Evolutionary conservation across 2,329 filamentous ascomycete species (phyloP), one percentile per base, ranked within the genome.

Genomic region (Colletotrichum higginsianum): DNA sequence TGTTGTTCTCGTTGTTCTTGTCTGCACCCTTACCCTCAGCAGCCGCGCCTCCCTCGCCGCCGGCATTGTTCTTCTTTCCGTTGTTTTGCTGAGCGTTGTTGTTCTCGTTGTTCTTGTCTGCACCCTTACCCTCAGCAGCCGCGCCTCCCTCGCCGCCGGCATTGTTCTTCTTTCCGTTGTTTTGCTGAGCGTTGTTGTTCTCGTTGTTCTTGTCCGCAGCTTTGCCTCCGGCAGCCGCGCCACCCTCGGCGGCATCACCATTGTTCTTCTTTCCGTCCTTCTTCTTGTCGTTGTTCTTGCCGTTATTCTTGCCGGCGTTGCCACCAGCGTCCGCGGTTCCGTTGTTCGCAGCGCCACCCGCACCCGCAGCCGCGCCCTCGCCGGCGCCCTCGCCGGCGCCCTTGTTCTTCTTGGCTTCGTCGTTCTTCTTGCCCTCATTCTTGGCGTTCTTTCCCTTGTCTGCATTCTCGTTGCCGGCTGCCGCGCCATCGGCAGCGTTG

Each of bases 241-340:
- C 66, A 23, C 60, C 40, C 8, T 11, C 26, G 1, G 23, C 46
- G 4, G 26, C 56, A 12, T 38, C 35, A 16, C 12, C 44, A 11
- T 13, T 21, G 18, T 38, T 21, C 5, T 58, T 46, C 50, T 63
- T 30, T 21, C 44, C 61, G 21, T 2, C 55, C 2, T 66, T 50
- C 35, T 23, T 23, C 53, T 13, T 16, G 23, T 44, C 40, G 42
- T 46, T 47, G n/a, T 63, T 55, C 30, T 46, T 56, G 49, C 35
- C 44, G 40, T 60, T 60, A 21, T 35, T 49, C 40, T 44, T 46
- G 23, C n/a, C 21, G 15, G 18, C 35, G 18, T 46, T 47, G 21
- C 58, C 49, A 16, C 15, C 52, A 8, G 61, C 66, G n/a, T 62
- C 46, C 15, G 65, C 65, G 15, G 57, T 67, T 46, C 47, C 65